phyloP scores from a whole-genome alignment of 768 basidiomycete genomes.

The Suillus luteus region DNA sequence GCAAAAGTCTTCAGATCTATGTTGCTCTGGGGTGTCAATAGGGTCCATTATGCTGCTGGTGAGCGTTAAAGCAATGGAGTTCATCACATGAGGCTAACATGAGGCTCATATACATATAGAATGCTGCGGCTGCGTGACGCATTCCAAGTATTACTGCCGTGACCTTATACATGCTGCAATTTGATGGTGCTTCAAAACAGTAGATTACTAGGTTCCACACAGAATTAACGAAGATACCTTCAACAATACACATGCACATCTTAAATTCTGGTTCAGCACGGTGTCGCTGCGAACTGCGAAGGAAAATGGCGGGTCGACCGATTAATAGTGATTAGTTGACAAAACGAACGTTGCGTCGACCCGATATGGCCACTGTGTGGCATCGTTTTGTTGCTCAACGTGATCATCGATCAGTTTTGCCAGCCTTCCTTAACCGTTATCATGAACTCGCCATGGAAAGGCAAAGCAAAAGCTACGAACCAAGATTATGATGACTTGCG shows the following conservation, averaged over 20 bases:
- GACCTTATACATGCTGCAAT: too few relatives aligned
- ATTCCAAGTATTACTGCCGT: too few relatives aligned
- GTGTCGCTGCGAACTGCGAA: too few relatives aligned
- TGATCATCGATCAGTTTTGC: not conserved
- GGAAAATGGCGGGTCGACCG: too few relatives aligned
- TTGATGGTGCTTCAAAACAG: too few relatives aligned
- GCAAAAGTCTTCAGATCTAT: not conserved
- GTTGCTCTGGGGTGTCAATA: not conserved
- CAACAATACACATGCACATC: too few relatives aligned
- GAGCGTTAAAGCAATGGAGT: not conserved
- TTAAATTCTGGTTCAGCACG: too few relatives aligned
- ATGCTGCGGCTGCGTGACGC: not conserved
- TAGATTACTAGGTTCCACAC: too few relatives aligned
- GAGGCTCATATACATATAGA: not conserved
- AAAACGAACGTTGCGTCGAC: too few relatives aligned
- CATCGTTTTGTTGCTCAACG: not conserved
- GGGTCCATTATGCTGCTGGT: not conserved
- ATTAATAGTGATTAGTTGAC: too few relatives aligned
- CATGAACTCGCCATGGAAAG: conserved; percentile 48
- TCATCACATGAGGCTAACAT: not conserved
- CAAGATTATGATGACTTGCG: conserved; percentile 60
- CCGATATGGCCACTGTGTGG: not conserved
- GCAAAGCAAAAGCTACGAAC: conserved; percentile 49
- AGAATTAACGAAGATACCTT: too few relatives aligned
- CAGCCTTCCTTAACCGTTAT: not conserved